Evolutionary conservation across 495 filamentous ascomycete species (phyloP).

Genomic region (Trichoderma erinaceum): DNA sequence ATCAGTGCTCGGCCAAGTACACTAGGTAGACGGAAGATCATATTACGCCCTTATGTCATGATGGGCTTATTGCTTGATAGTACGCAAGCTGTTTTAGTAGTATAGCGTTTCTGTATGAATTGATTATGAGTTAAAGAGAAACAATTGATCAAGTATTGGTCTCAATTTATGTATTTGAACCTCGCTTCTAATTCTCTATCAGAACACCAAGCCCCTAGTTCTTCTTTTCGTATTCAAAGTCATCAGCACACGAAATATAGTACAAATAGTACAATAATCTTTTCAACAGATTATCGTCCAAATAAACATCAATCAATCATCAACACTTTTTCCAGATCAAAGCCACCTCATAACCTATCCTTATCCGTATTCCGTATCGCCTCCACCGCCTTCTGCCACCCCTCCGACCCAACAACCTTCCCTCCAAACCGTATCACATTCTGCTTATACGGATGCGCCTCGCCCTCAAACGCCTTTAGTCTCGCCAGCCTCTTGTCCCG

Average conservation of each 20-base stretch:
- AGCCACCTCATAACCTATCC: constrained; percentile 36
- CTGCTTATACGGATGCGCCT: constrained; percentile 81
- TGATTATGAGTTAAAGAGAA: neutral
- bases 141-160: too few relatives aligned
- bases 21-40: neutral
- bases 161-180: too few relatives aligned
- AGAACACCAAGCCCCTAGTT: neutral
- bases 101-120: neutral
- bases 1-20: neutral
- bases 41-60: neutral
- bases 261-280: neutral
- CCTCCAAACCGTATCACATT: constrained; percentile 74
- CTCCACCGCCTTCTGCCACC: constrained; percentile 39
- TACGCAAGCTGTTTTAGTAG: neutral
- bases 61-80: neutral
- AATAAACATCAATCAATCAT: neutral
- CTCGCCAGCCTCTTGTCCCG: constrained; percentile 78
- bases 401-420: constrained; percentile 42
- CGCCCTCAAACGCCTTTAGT: constrained; percentile 91
- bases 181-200: neutral
- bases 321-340: too few relatives aligned
- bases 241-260: neutral
- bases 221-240: neutral
- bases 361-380: constrained; percentile 36
- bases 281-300: neutral